Evolutionary conservation across 441 rosid genomes (phyloP), one percentile per base, ranked within the genome.

Genomic region (Syzygium malaccense): DNA sequence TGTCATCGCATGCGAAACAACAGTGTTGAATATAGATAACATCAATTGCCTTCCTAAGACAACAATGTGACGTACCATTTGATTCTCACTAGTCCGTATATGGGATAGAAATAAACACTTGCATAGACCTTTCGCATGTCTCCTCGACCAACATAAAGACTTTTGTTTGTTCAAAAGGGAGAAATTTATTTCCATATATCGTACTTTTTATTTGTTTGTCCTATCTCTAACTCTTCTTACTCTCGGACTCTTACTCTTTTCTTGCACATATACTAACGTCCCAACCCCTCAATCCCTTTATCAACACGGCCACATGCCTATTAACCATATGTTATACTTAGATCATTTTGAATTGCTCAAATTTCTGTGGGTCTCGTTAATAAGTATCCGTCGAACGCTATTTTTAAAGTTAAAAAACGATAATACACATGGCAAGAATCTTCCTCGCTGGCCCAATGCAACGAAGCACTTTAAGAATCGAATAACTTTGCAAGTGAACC

Each of bases 1-100:
- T 2, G 5, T n/a, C 7, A 20, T n/a, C 2, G n/a, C 3, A 30
- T 14, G 33, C 18, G 32, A n/a, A 62, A 62, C 14, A n/a, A 33
- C 7, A 0, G 20, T n/a, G 37, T 62, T 4, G 11, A 62, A n/a
- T 62, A n/a, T 14, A n/a, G 10, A 64, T 14, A 30, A 64, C 0
- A 4, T 7, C 71, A 30, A 30, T 15, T 30, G 5, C 23, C 37
- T 64, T 64, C 41, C 5, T 8, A 30, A 64, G 23, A 64, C 6
- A 15, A 30, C 75, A 64, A 64, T 11, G 15, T 19, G 9, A 64
- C 23, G 4, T 64, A 30, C 18, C 12, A 2, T 64, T 64, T 64
- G 23, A 30, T 64, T 18, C 56, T 55, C 3, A 0, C 23, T 6
- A 55, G 8, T 7, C 8, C 2, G 9, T 55, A 7, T 2, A 55